These are phyloP conservation scores for Lachnellula hyalina DNA, from an alignment of 2,329 filamentous ascomycete genomes.

Conservation along the genomic window DNA sequence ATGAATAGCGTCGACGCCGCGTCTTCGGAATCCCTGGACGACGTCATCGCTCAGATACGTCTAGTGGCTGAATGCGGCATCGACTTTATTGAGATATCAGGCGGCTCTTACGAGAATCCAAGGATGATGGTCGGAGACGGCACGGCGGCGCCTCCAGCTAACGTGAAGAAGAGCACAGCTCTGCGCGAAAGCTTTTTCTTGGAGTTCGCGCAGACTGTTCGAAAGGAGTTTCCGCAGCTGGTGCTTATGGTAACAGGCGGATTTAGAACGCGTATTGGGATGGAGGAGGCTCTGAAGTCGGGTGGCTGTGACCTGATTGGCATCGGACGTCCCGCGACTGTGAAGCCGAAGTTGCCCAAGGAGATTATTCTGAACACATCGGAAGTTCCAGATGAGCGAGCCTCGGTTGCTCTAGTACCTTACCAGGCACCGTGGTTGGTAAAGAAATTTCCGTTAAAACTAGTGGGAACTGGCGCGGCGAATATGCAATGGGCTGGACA, in stretches of 20 bases:
- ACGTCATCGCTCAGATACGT: constrained; percentile 11
- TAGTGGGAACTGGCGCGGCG: constrained; percentile 31
- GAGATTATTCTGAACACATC: constrained; percentile 11
- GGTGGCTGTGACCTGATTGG: constrained; percentile 11
- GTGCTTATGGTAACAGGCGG: constrained; percentile 4
- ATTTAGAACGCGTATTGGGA: constrained; percentile 8
- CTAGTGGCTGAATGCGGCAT: constrained; percentile 10
- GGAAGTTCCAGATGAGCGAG: constrained; percentile 17
- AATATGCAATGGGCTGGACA: constrained; percentile 21
- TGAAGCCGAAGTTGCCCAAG: constrained; percentile 13
- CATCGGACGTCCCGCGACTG: constrained; percentile 7
- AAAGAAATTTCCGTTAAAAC: constrained; percentile 29
- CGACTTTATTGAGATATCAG: constrained; percentile 16
- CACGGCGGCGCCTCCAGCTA: neutral
- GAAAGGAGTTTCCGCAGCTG: constrained; percentile 5
- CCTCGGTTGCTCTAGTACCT: constrained; percentile 20
- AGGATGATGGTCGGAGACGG: neutral
- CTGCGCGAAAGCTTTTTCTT: constrained; percentile 11
- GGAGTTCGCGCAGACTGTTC: constrained; percentile 10
- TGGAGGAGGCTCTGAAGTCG: constrained; percentile 9
- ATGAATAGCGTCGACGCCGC: constrained; percentile 12
- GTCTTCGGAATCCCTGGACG: constrained; percentile 8
- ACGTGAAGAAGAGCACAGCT: constrained; percentile 8
- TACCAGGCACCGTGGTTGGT: constrained; percentile 32
- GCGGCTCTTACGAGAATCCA: constrained; percentile 48